These are phyloP conservation scores for Kalanchoe fedtschenkoi DNA, from an alignment of 164 flowering plant species.

Conservation along the genomic window DNA sequence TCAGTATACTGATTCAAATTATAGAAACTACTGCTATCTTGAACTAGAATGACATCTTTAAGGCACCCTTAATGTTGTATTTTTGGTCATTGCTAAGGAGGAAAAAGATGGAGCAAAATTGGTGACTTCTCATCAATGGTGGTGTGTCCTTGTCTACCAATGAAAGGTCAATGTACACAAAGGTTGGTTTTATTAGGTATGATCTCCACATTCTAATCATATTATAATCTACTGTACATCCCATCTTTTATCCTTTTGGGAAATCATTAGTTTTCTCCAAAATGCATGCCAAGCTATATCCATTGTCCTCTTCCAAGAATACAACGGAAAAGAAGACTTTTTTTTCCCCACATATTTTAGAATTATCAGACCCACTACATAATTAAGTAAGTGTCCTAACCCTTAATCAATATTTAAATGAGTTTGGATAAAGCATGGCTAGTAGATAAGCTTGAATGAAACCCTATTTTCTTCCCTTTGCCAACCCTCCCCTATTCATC, in stretches of 20 bases:
- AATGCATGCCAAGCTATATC: constrained; percentile 2
- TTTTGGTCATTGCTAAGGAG: too few relatives aligned
- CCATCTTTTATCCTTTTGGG: not conserved
- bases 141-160: not conserved
- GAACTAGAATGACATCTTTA: too few relatives aligned
- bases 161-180: not conserved
- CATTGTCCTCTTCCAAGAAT: not conserved
- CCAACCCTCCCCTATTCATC: too few relatives aligned
- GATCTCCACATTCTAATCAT: not conserved
- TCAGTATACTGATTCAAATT: not conserved
- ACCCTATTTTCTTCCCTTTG: not conserved
- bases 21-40: too few relatives aligned
- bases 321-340: not conserved
- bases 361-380: constrained; percentile 3
- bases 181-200: constrained; percentile 1
- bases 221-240: not conserved
- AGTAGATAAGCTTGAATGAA: not conserved
- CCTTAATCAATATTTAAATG: not conserved
- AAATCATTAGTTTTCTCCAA: not conserved
- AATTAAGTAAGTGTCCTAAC: not conserved
- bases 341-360: constrained; percentile 3
- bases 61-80: too few relatives aligned
- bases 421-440: not conserved
- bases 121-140: not conserved
- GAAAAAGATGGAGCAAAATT: too few relatives aligned